Conservation (phyloP, 2,329 filamentous ascomycete genomes). For the Colletotrichum cordylinicola region DNA sequence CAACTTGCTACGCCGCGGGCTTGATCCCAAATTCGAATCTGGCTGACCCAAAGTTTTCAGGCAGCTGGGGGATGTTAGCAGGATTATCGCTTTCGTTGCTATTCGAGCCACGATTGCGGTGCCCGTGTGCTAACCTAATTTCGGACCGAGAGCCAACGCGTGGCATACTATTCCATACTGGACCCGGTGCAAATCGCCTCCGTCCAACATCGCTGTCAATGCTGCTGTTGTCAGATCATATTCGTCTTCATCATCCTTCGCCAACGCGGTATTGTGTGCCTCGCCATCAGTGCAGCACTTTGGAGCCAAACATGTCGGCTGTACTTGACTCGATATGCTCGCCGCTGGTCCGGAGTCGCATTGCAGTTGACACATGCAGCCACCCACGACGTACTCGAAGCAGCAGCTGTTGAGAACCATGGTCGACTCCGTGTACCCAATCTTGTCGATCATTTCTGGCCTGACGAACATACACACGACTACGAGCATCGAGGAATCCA, state of each 20-base stretch:
- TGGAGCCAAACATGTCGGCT: background rate
- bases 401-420: background rate
- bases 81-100: background rate
- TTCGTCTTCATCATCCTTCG: background rate
- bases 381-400: background rate
- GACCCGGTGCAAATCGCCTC: background rate
- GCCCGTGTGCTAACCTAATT: background rate
- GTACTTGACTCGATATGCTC: background rate
- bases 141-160: background rate
- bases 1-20: background rate
- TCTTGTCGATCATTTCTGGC: too few species aligned
- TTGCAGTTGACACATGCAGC: constrained; percentile 17
- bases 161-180: background rate
- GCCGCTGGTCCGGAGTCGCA: background rate
- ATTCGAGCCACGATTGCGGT: background rate
- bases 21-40: background rate
- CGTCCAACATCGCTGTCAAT: background rate
- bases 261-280: background rate
- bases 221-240: background rate
- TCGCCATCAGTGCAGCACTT: background rate
- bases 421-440: background rate
- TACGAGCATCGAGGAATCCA: background rate
- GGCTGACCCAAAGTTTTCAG: background rate
- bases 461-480: background rate
- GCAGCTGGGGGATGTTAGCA: background rate